A percentile compares a stretch with the other conserved stretches of the same genome.
These are phyloP conservation scores for Bretschneidera sinensis DNA, from an alignment of 345 rosid species.

Conservation along the genomic window DNA sequence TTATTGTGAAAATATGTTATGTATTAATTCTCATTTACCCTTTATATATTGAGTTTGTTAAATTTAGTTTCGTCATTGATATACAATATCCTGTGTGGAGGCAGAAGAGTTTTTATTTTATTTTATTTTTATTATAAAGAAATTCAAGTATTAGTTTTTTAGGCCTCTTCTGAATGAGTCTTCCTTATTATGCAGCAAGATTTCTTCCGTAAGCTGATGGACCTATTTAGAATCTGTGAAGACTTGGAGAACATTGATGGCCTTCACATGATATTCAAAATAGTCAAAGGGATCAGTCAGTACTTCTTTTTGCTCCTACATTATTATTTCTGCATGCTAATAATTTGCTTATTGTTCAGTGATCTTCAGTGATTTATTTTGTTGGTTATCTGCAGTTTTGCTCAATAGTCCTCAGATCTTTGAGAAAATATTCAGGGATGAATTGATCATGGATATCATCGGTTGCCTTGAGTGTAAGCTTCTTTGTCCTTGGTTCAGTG, in stretches of 20 bases:
- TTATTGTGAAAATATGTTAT: no score
- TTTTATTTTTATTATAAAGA: not conserved
- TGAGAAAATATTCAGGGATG: slow-evolving; percentile 78
- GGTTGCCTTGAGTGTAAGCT: slow-evolving; percentile 94
- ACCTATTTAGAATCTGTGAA: slow-evolving; percentile 64
- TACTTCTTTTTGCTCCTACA: slow-evolving; percentile 20
- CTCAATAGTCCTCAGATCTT: slow-evolving; percentile 76
- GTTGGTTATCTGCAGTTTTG: slow-evolving; percentile 53
- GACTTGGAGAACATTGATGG: slow-evolving; percentile 53
- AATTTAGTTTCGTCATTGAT: not conserved
- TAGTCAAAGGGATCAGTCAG: slow-evolving; percentile 79
- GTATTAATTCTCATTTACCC: not conserved
- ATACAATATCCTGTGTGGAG: not conserved
- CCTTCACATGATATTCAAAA: slow-evolving; percentile 80
- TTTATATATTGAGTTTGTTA: slow-evolving; percentile 15
- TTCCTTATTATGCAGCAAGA: slow-evolving; percentile 60
- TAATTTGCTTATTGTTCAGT: slow-evolving; percentile 14
- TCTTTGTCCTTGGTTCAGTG: not conserved
- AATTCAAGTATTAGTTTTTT: slow-evolving; percentile 2
- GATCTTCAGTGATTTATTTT: slow-evolving; percentile 14
- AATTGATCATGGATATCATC: slow-evolving; percentile 74
- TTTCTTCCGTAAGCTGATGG: slow-evolving; percentile 73
- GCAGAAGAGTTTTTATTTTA: slow-evolving; percentile 9
- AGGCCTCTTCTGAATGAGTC: slow-evolving; percentile 14
- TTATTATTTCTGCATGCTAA: slow-evolving; percentile 13